phyloP scores from a whole-genome alignment of 208 protist genomes.

The Trypanosoma platydactyli region DNA sequence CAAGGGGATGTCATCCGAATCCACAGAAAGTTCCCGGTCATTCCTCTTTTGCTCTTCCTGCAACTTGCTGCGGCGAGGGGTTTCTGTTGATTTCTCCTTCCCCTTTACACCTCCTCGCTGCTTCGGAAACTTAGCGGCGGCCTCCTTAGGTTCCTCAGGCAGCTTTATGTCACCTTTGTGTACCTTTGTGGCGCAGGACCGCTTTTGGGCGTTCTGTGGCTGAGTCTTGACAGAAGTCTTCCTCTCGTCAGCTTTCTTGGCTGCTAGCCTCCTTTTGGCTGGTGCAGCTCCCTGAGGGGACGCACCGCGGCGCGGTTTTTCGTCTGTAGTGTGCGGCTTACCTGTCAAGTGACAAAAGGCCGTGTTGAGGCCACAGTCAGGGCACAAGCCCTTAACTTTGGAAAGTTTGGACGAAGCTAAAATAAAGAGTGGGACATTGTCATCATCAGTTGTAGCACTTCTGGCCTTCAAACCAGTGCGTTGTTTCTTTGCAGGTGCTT shows the following conservation, averaged over 20 bases:
- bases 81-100: neutral
- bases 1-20: conserved; percentile 25
- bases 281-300: conserved; percentile 17
- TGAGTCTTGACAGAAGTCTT: neutral
- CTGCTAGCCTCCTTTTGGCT: conserved; percentile 14
- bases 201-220: neutral
- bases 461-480: neutral
- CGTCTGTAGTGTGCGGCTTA: conserved; percentile 37
- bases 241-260: neutral
- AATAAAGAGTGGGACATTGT: conserved; percentile 20
- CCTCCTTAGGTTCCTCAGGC: neutral
- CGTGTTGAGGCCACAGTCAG: conserved; percentile 54
- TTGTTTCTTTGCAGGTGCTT: neutral
- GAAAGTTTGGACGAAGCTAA: neutral
- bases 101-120: neutral
- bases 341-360: conserved; percentile 72
- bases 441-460: conserved; percentile 11
- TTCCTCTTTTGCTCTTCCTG: neutral
- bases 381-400: conserved; percentile 25
- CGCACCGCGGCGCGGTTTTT: neutral
- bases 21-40: neutral
- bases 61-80: neutral
- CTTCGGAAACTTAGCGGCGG: neutral
- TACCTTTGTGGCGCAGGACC: neutral
- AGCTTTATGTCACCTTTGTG: neutral